These are phyloP conservation scores for Talaromyces sp. DNA, from an alignment of 2,329 filamentous ascomycete species.

Conservation along the genomic window DNA sequence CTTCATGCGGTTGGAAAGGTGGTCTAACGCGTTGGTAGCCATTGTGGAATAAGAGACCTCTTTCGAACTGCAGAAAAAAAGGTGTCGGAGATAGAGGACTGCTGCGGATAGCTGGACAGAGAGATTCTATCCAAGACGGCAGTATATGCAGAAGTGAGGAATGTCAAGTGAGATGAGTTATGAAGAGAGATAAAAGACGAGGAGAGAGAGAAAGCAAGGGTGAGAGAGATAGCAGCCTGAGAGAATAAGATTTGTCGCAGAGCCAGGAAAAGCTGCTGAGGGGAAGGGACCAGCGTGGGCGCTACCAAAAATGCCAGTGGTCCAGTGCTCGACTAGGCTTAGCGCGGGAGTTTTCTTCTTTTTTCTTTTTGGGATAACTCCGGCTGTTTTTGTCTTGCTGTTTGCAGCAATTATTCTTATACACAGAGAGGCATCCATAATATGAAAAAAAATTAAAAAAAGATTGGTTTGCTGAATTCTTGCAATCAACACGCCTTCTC, in stretches of 20 bases:
- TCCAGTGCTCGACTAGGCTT: constrained; percentile 21
- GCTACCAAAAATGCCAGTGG: constrained; percentile 38
- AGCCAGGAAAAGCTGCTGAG: constrained; percentile 10
- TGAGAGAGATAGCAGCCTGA: background rate
- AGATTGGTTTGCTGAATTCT: no score
- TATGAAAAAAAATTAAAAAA: no score
- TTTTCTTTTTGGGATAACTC: background rate
- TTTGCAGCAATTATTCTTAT: background rate
- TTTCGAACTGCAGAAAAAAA: background rate
- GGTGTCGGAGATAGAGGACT: background rate
- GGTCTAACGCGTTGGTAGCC: constrained; percentile 62
- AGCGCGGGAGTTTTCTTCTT: constrained; percentile 12
- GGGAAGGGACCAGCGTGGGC: constrained; percentile 21
- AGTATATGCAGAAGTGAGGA: constrained; percentile 1
- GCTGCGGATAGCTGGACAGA: constrained; percentile 17
- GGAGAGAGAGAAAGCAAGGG: background rate
- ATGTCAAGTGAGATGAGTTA: background rate
- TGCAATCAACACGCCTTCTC: no score
- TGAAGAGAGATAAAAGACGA: background rate
- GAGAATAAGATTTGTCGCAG: background rate
- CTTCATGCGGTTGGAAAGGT: constrained; percentile 73
- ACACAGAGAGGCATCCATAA: background rate
- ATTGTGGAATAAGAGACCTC: constrained; percentile 7
- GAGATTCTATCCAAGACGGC: background rate
- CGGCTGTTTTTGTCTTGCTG: background rate